phyloP scores from a whole-genome alignment of 495 filamentous ascomycete species.

The Tetracladium marchalianum region DNA sequence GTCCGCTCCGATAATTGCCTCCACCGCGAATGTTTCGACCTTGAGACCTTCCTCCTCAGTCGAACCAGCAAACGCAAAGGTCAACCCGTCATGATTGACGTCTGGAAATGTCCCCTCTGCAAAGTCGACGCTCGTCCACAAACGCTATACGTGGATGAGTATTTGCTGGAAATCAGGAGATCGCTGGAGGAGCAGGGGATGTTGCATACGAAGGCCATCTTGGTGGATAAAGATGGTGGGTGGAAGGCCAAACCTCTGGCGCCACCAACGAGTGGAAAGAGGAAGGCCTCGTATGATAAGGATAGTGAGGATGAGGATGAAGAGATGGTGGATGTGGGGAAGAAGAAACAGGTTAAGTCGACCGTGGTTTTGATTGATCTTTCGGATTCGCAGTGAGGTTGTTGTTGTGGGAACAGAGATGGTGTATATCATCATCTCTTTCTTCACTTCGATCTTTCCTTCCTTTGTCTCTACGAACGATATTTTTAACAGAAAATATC shows the following conservation, averaged over 20 bases:
- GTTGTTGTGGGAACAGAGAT: no score
- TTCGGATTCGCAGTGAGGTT: no score
- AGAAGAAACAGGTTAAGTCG: neutral
- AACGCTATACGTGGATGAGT: slow-evolving; percentile 57
- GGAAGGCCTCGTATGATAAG: slow-evolving; percentile 7
- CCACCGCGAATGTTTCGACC: slow-evolving; percentile 84
- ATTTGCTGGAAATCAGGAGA: slow-evolving; percentile 48
- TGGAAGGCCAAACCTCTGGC: slow-evolving; percentile 36
- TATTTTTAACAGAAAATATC: no score
- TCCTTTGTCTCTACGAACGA: no score
- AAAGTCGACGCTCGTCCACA: slow-evolving; percentile 61
- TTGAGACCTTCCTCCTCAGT: slow-evolving; percentile 66
- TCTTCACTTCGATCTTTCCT: no score
- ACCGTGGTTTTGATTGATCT: neutral
- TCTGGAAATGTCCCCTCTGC: slow-evolving; percentile 80
- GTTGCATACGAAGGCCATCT: slow-evolving; percentile 45
- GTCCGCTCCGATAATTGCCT: slow-evolving; percentile 48
- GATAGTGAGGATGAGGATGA: slow-evolving; percentile 14
- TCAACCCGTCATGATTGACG: slow-evolving; percentile 52
- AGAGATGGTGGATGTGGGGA: neutral
- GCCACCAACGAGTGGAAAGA: neutral
- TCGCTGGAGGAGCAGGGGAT: slow-evolving; percentile 32
- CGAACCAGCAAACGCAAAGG: slow-evolving; percentile 35
- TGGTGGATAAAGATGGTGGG: slow-evolving; percentile 44
- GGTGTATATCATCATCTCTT: no score